Evolutionary conservation across 2,329 filamentous ascomycete genomes (phyloP).

Genomic region (Aureobasidium subglaciale): DNA sequence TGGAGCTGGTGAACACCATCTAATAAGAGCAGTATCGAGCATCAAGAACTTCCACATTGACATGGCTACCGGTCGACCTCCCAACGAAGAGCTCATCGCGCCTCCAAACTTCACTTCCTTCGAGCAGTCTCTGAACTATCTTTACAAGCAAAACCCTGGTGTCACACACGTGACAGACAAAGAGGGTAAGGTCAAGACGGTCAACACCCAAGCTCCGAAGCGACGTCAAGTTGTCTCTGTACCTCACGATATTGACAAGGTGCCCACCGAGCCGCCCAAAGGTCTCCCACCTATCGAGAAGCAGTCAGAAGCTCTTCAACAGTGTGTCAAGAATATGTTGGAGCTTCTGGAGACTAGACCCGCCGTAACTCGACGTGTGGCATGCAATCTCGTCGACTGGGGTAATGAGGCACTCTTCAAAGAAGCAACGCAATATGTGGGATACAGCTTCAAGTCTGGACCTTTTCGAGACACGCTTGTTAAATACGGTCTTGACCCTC

Average conservation of each 20-base stretch:
- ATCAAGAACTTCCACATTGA: slow-evolving; percentile 62
- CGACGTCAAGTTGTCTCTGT: slow-evolving; percentile 54
- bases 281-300: slow-evolving; percentile 45
- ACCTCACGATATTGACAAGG: slow-evolving; percentile 53
- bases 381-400: slow-evolving; percentile 63
- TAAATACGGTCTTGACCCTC: slow-evolving; percentile 78
- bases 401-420: slow-evolving; percentile 54
- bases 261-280: slow-evolving; percentile 55
- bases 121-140: slow-evolving; percentile 22
- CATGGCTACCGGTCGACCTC: slow-evolving; percentile 51
- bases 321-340: slow-evolving; percentile 57
- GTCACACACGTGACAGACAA: slow-evolving; percentile 15
- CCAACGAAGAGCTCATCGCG: slow-evolving; percentile 59
- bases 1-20: not conserved
- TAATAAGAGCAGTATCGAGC: slow-evolving; percentile 40
- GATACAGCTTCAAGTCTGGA: slow-evolving; percentile 87
- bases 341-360: slow-evolving; percentile 65
- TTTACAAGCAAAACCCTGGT: slow-evolving; percentile 17
- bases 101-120: slow-evolving; percentile 26
- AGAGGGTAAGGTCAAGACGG: slow-evolving; percentile 11
- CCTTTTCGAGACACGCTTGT: slow-evolving; percentile 88
- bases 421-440: slow-evolving; percentile 72
- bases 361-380: slow-evolving; percentile 76
- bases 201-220: slow-evolving; percentile 40
- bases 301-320: slow-evolving; percentile 40